Evolutionary conservation across 2,329 filamentous ascomycete genomes (phyloP).

Genomic region (Aspergillus sp.): DNA sequence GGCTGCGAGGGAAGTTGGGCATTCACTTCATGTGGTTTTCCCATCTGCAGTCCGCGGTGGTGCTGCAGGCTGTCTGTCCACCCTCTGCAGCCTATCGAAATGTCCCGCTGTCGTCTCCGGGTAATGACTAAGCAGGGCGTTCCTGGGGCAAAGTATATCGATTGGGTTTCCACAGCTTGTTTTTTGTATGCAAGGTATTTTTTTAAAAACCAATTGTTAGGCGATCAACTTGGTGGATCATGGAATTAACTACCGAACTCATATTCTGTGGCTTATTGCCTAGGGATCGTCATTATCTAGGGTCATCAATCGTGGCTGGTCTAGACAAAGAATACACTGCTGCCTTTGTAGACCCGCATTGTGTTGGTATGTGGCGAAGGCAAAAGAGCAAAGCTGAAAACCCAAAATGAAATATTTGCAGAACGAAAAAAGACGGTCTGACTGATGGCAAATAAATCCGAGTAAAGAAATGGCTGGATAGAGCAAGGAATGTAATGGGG

Average conservation of each 20-base stretch:
- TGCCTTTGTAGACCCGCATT: slow-evolving; percentile 1
- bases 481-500: neutral
- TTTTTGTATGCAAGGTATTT: neutral
- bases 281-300: slow-evolving; percentile 5
- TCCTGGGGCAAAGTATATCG: neutral
- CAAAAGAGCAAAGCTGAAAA: slow-evolving; percentile 7
- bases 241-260: neutral
- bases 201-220: neutral
- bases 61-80: neutral
- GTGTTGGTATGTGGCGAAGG: slow-evolving; percentile 6
- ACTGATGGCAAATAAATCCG: slow-evolving; percentile 1
- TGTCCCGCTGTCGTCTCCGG: neutral
- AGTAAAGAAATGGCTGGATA: neutral
- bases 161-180: neutral
- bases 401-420: neutral
- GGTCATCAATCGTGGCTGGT: slow-evolving; percentile 6
- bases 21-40: slow-evolving; percentile 5
- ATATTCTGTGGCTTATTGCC: slow-evolving; percentile 1
- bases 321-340: slow-evolving; percentile 2
- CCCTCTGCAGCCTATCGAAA: slow-evolving; percentile 2
- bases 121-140: slow-evolving; percentile 1
- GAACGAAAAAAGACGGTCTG: neutral
- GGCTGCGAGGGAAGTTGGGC: slow-evolving; percentile 6
- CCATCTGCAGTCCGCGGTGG: slow-evolving; percentile 1
- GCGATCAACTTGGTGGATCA: neutral